Conservation (phyloP, 2,329 filamentous ascomycete genomes). For the Celoporthe dispersa region DNA sequence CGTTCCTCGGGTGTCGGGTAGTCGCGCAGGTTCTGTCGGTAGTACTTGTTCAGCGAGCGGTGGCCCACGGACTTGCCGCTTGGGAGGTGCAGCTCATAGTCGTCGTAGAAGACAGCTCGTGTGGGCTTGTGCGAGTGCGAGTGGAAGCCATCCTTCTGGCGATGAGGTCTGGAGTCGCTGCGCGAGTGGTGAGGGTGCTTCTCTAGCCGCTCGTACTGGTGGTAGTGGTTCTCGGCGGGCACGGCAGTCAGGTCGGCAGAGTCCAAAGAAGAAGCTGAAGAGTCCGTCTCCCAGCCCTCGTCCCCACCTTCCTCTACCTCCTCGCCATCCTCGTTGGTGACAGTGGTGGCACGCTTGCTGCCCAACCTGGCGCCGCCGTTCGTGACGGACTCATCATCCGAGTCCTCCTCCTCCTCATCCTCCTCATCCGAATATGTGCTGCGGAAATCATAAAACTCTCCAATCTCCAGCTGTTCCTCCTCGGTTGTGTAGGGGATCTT, state of each 20-base stretch:
- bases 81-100: conserved; percentile 91
- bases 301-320: conserved; percentile 61
- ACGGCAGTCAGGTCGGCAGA: conserved; percentile 83
- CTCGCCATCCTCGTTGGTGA: conserved; percentile 53
- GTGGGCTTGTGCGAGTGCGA: conserved; percentile 79
- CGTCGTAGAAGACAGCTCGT: conserved; percentile 83
- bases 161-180: conserved; percentile 72
- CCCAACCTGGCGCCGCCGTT: conserved; percentile 72
- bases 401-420: conserved; percentile 66
- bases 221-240: conserved; percentile 72
- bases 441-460: conserved; percentile 96
- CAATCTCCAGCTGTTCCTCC: conserved; percentile 89
- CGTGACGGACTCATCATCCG: conserved; percentile 52
- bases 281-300: conserved; percentile 95
- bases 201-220: conserved; percentile 73
- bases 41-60: conserved; percentile 85
- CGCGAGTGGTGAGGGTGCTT: conserved; percentile 78
- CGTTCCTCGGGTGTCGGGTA: conserved; percentile 82
- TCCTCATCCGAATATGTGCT: conserved; percentile 90
- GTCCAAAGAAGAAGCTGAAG: conserved; percentile 83
- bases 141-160: conserved; percentile 77
- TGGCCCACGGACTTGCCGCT: conserved; percentile 90
- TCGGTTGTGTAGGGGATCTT: conserved; percentile 92
- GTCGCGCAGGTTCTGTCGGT: conserved; percentile 86
- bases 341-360: conserved; percentile 58